Percentiles rank a stretch among this genome's conserved stretches.
Evolutionary conservation across 129 eudicot genomes (phyloP).

Genomic region (Solidago caesia): DNA sequence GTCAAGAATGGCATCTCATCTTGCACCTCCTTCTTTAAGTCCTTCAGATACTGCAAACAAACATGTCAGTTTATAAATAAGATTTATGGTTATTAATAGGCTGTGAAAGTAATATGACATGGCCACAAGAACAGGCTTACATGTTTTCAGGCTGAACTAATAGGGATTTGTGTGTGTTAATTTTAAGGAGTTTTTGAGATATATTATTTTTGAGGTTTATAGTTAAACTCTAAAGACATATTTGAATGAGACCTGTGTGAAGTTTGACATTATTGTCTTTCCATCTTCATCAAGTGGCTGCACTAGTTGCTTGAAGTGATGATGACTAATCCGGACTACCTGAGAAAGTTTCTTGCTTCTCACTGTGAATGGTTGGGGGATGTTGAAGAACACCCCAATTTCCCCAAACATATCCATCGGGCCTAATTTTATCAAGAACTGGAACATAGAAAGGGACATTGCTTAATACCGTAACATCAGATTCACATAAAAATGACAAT

Average conservation of each 20-base stretch:
- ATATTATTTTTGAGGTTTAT: background rate
- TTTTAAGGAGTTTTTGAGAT: background rate
- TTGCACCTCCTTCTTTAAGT: constrained; percentile 57
- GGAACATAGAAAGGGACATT: constrained; percentile 20
- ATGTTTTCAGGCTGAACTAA: background rate
- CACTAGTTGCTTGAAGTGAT: constrained; percentile 67
- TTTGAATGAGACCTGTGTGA: constrained; percentile 45
- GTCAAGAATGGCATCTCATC: constrained; percentile 57
- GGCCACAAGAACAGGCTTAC: background rate
- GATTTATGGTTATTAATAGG: background rate
- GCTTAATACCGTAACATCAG: constrained; percentile 11
- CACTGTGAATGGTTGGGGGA: constrained; percentile 81
- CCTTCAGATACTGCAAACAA: constrained; percentile 51
- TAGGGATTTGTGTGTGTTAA: background rate
- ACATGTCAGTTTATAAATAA: background rate
- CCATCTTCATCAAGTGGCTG: constrained; percentile 52
- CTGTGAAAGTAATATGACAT: background rate
- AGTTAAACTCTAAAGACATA: background rate
- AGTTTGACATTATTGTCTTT: constrained; percentile 52
- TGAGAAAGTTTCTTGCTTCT: constrained; percentile 76
- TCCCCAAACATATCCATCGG: constrained; percentile 68
- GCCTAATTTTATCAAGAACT: constrained; percentile 50
- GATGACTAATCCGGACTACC: constrained; percentile 72
- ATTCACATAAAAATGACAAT: constrained; percentile 6
- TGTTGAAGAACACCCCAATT: constrained; percentile 66